Conservation (phyloP, 169 alveolate species). For the Perkinsus chesapeaki region DNA sequence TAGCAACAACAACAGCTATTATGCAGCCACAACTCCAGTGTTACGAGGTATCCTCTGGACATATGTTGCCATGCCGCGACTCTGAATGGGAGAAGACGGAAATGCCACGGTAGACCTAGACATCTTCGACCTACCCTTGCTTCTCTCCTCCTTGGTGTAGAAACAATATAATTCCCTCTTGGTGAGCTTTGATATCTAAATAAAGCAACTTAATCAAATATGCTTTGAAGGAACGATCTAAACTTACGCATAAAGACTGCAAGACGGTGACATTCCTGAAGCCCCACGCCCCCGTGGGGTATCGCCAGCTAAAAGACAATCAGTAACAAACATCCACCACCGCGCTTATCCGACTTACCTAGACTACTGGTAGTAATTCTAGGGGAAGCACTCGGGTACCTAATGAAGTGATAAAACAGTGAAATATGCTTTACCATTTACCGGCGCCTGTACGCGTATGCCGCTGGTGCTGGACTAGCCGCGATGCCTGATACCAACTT, state of each 20-base stretch:
- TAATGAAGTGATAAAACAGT: background rate
- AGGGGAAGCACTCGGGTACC: background rate
- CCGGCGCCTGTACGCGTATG: background rate
- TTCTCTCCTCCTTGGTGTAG: background rate
- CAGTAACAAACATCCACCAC: background rate
- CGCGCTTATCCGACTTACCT: background rate
- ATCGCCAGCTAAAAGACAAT: background rate
- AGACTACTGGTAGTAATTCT: background rate
- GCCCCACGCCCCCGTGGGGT: background rate
- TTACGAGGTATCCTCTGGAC: background rate
- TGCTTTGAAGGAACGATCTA: too few species aligned
- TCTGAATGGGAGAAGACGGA: background rate
- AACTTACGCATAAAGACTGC: background rate
- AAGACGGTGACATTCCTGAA: background rate
- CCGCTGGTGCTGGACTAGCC: background rate
- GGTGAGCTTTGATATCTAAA: background rate
- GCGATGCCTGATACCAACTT: background rate
- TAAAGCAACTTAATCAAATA: too few species aligned
- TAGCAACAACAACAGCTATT: background rate
- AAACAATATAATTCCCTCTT: background rate
- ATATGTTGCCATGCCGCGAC: background rate
- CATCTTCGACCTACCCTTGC: background rate
- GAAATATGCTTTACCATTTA: background rate
- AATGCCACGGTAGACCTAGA: background rate
- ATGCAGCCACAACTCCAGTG: background rate